phyloP scores from a whole-genome alignment of 2,329 filamentous ascomycete genomes.

The Aureobasidium sp. region DNA sequence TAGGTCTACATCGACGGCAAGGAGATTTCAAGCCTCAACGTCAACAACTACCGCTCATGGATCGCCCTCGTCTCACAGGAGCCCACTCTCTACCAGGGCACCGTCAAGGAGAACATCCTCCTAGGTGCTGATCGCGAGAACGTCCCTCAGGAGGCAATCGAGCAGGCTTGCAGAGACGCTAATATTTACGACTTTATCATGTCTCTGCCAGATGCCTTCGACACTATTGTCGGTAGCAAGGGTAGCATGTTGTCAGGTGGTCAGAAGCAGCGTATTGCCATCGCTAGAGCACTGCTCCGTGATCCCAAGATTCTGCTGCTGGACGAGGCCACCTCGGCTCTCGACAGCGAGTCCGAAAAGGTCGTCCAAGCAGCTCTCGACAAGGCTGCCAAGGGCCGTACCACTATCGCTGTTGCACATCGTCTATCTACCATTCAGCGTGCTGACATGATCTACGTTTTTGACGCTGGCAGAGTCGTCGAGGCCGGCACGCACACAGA shows the following conservation, averaged over 20 bases:
- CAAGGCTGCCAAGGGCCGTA: slow-evolving; percentile 64
- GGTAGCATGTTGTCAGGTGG: slow-evolving; percentile 80
- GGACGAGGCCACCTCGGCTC: slow-evolving; percentile 62
- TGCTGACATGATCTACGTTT: slow-evolving; percentile 93
- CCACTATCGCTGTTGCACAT: slow-evolving; percentile 88
- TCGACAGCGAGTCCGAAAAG: slow-evolving; percentile 71
- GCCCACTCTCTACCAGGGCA: slow-evolving; percentile 89
- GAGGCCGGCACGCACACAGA: slow-evolving; percentile 75
- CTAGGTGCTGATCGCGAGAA: slow-evolving; percentile 62
- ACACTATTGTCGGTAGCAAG: slow-evolving; percentile 70
- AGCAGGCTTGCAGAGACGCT: slow-evolving; percentile 76
- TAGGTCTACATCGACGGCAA: slow-evolving; percentile 77
- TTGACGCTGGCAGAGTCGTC: slow-evolving; percentile 79
- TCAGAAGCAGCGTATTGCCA: slow-evolving; percentile 91
- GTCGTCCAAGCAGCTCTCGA: slow-evolving; percentile 77
- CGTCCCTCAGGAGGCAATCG: slow-evolving; percentile 64
- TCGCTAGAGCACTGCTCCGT: slow-evolving; percentile 84
- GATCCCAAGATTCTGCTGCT: slow-evolving; percentile 80
- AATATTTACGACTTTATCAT: slow-evolving; percentile 92
- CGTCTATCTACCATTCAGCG: slow-evolving; percentile 88
- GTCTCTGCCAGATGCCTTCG: slow-evolving; percentile 77
- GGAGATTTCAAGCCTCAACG: slow-evolving; percentile 72
- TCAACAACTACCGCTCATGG: slow-evolving; percentile 77
- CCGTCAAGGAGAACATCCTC: slow-evolving; percentile 82
- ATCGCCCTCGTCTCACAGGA: slow-evolving; percentile 90